phyloP scores from a whole-genome alignment of 495 filamentous ascomycete genomes.

The Penicillium canescens region DNA sequence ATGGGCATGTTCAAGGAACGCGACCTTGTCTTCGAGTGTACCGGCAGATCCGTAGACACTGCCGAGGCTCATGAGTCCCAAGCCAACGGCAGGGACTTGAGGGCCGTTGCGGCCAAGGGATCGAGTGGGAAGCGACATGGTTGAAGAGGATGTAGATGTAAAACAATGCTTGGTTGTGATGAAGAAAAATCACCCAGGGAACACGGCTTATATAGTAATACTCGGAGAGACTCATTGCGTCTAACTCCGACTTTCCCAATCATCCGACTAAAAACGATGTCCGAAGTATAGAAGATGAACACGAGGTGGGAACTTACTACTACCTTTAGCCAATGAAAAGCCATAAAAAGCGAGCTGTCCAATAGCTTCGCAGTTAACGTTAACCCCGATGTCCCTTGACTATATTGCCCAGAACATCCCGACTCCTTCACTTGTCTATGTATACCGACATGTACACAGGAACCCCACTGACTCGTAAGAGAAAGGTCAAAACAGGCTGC shows the following conservation, averaged over 20 bases:
- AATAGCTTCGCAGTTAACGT: neutral
- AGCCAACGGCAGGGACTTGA: constrained; percentile 50
- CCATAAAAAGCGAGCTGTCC: constrained; percentile 10
- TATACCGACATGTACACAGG: neutral
- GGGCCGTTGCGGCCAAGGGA: constrained; percentile 55
- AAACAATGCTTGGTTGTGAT: neutral
- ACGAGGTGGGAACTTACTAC: constrained; percentile 1
- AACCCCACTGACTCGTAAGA: neutral
- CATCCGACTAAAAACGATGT: too few species aligned
- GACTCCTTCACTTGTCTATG: too few species aligned
- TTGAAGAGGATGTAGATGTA: neutral
- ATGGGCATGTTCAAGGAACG: constrained; percentile 45
- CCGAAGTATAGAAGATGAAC: too few species aligned
- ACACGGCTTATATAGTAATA: constrained; percentile 6
- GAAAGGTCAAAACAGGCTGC: constrained; percentile 27
- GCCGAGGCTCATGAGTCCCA: constrained; percentile 56
- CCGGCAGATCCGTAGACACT: constrained; percentile 45
- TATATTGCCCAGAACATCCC: too few species aligned
- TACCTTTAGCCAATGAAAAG: neutral
- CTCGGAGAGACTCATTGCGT: constrained; percentile 6
- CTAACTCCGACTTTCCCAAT: neutral
- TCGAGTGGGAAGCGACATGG: constrained; percentile 26
- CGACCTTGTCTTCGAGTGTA: constrained; percentile 33
- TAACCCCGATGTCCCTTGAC: too few species aligned
- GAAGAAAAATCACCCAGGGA: neutral